Conservation (phyloP, 2,329 filamentous ascomycete genomes). For the Gaeumannomyces tritici region DNA sequence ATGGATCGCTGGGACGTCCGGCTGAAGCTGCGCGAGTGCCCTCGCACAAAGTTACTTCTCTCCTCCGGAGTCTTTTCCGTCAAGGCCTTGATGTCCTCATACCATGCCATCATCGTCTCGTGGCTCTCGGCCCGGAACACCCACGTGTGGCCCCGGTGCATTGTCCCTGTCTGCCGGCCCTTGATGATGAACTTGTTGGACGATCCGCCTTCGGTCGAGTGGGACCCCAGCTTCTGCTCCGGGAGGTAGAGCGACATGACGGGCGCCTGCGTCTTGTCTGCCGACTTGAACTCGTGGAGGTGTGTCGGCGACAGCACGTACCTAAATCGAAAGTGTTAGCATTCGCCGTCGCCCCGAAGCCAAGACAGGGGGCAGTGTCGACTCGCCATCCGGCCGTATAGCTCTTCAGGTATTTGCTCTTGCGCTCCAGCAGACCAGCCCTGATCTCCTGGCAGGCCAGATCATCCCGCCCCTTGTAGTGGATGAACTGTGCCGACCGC, state of each 20-base stretch:
- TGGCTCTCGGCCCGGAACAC: constrained; percentile 64
- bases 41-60: constrained; percentile 75
- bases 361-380: constrained; percentile 8
- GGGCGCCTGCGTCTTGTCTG: constrained; percentile 81
- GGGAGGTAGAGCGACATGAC: constrained; percentile 94
- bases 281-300: constrained; percentile 98
- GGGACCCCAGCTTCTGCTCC: constrained; percentile 91
- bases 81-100: constrained; percentile 81
- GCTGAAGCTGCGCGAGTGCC: constrained; percentile 70
- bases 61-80: constrained; percentile 86
- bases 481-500: constrained; percentile 69
- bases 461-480: constrained; percentile 85
- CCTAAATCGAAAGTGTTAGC: constrained; percentile 38
- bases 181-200: constrained; percentile 98
- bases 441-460: constrained; percentile 74
- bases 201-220: constrained; percentile 70
- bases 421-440: constrained; percentile 85
- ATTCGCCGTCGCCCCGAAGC: background rate
- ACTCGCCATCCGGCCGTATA: constrained; percentile 78
- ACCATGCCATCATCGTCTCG: constrained; percentile 97
- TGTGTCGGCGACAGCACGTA: constrained; percentile 95
- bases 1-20: constrained; percentile 50
- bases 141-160: constrained; percentile 76
- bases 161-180: constrained; percentile 81
- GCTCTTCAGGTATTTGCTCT: constrained; percentile 98